Evolutionary conservation across 768 basidiomycete genomes (phyloP), one percentile per base, ranked within the genome.

Genomic region (Mycena chlorophos): DNA sequence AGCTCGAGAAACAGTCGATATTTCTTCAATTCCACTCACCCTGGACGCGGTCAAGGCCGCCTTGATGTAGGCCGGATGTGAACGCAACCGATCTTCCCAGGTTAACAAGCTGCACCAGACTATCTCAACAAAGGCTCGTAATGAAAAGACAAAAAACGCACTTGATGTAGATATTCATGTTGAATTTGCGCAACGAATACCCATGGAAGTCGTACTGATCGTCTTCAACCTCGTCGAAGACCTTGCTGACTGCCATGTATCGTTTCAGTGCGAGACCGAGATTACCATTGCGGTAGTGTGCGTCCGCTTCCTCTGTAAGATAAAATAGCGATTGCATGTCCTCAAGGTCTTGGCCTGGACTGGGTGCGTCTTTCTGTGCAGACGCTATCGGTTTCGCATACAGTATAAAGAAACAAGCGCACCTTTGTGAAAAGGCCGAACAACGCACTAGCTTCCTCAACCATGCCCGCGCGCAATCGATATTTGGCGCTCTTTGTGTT

Each of bases 141-240:
- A 17, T 17, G 26, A 42, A 51, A 34, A 19, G 13, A 45, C 39
- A 28, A 13, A 17, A 25, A 6, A 75, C 89, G 57, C 63, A 98
- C 96, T 85, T 83, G 51, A 90, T 57, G 68, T 98, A 98, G 13
- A 92, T 84, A 51, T 86, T 88, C 29, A 98, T 73, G 6, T 90
- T 96, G 64, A 87, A 90, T 63, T 91, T 94, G 51, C 97, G 86
- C 62, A 98, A 62, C 61, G 91, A 91, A 70, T 98, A 99, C 5
- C 89, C 85, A 69, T 99, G 97, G 79, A 99, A 99, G 70, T 99
- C 97, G 63, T 89, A 98, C 71, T 98, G 94, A 65, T 97, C 95
- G 62, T 98, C 94, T 60, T 97, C 93, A 60, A 90, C 82, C 50
- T 89, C 89, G 51, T 87, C 81, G 69, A 96, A 98, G 16, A 87